Evolutionary conservation across 805 yeast species (phyloP), one percentile per base, ranked within the genome.

Genomic region (Kodamaea restingae): DNA sequence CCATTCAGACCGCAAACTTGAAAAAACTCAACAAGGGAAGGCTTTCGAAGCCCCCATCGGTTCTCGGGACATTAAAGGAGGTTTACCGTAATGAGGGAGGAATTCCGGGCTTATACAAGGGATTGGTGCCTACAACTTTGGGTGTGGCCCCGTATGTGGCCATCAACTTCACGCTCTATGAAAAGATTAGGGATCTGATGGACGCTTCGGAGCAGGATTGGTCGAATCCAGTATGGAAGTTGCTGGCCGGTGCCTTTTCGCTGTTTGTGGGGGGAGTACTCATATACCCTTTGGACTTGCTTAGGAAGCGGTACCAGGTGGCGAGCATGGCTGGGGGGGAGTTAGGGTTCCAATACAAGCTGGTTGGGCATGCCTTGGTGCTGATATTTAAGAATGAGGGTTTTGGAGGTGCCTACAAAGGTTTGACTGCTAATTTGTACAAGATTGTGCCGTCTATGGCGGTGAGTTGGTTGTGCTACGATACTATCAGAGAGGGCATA

Each of bases 101-200:
- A 0, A 17, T 87, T 7, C 44, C 55, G 2, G 95, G 88, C 0
- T 66, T 91, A 11, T 91, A 86, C 56, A 71, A 90, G 37, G 98
- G 98, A 2, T 69, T 90, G 9, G 67, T 81, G 45, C 96, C 98
- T n/a, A 91, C 98, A 0, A 78, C 90, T 1, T 63, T 86, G 41
- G 97, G 98, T 1, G 96, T 93, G 15, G 97, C 96, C 1, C 97
- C 98, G 1, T 93, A 90, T 55, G 96, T 88, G 22, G 96, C 96
- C 3, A 75, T 91, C 38, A 91, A 90, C 61, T 91, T 91, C 57
- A 83, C 96, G 2, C 79, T 88, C 33, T 91, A 90, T 66, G 98
- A 93, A 55, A 79, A 76, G 44, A 55, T 88, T 47, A 78, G 88
- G 45, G 93, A 82, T 43, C 54, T 66, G 38, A 63, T 74, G 58